Conservation (phyloP, 2,329 filamentous ascomycete genomes). For the Botrytis porri region DNA sequence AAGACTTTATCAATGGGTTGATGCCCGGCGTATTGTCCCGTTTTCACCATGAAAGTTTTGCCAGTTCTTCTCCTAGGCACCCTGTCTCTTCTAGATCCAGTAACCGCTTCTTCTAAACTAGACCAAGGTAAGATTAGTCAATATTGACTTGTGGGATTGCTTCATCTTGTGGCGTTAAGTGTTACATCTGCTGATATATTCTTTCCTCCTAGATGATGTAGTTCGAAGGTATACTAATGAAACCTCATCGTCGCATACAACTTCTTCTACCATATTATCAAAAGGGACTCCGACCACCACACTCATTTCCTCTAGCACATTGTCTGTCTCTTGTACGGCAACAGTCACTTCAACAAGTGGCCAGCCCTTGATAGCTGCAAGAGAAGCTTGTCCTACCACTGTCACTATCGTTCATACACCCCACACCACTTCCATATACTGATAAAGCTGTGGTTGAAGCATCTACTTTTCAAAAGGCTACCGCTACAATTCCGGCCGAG, state of each 20-base stretch:
- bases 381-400: constrained; percentile 18
- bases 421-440: neutral
- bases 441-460: neutral
- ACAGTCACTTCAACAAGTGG: constrained; percentile 21
- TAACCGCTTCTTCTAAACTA: constrained; percentile 17
- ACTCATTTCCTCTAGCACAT: constrained; percentile 11
- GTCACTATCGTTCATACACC: constrained; percentile 15
- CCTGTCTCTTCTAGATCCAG: constrained; percentile 26
- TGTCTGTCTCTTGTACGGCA: constrained; percentile 20
- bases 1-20: constrained; percentile 4
- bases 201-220: neutral
- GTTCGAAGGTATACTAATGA: constrained; percentile 14
- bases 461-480: neutral
- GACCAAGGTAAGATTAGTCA: constrained; percentile 15
- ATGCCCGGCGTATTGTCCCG: constrained; percentile 11
- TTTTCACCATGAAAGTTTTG: constrained; percentile 28
- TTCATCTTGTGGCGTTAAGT: constrained; percentile 17
- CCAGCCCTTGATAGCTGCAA: constrained; percentile 9
- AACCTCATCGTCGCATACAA: constrained; percentile 16
- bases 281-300: constrained; percentile 17
- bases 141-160: constrained; percentile 1
- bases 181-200: constrained; percentile 18
- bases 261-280: constrained; percentile 11
- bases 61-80: constrained; percentile 22
- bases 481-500: neutral